These are phyloP conservation scores for Penicillium herquei DNA, from an alignment of 495 filamentous ascomycete genomes.

Conservation along the genomic window DNA sequence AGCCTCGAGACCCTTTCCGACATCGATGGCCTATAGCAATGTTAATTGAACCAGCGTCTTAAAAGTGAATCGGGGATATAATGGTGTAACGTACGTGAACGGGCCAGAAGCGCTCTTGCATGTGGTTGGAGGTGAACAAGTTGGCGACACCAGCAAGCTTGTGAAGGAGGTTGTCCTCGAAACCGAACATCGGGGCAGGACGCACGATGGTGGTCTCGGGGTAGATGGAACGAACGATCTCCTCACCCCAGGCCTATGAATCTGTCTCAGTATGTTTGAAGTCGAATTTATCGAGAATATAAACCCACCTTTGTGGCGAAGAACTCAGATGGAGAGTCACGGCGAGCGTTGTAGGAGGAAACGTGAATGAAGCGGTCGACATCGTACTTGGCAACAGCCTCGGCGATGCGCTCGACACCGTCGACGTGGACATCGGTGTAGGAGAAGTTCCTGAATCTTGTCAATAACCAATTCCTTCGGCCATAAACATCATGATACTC, in stretches of 20 bases:
- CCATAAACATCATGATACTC: constrained; percentile 28
- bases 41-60: constrained; percentile 1
- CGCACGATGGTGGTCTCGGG: constrained; percentile 98
- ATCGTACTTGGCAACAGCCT: constrained; percentile 97
- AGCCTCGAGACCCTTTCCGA: constrained; percentile 79
- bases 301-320: constrained; percentile 77
- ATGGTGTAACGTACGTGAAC: constrained; percentile 69
- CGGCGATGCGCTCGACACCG: constrained; percentile 89
- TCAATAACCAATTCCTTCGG: constrained; percentile 24
- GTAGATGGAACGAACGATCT: constrained; percentile 84
- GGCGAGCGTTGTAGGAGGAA: constrained; percentile 88
- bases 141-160: constrained; percentile 76
- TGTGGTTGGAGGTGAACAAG: constrained; percentile 83
- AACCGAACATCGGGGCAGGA: constrained; percentile 90
- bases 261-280: constrained; percentile 16
- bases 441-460: constrained; percentile 75
- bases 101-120: constrained; percentile 88
- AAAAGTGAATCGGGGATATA: too few species aligned
- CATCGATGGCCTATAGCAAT: constrained; percentile 69
- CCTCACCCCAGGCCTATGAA: constrained; percentile 71
- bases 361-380: constrained; percentile 96
- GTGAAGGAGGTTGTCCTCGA: constrained; percentile 89
- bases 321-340: constrained; percentile 78
- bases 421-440: constrained; percentile 92
- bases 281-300: neutral